A percentile compares a stretch with the other conserved stretches of the same genome.
phyloP scores from a whole-genome alignment of 768 basidiomycete species.

The Gautieria morchelliformis region DNA sequence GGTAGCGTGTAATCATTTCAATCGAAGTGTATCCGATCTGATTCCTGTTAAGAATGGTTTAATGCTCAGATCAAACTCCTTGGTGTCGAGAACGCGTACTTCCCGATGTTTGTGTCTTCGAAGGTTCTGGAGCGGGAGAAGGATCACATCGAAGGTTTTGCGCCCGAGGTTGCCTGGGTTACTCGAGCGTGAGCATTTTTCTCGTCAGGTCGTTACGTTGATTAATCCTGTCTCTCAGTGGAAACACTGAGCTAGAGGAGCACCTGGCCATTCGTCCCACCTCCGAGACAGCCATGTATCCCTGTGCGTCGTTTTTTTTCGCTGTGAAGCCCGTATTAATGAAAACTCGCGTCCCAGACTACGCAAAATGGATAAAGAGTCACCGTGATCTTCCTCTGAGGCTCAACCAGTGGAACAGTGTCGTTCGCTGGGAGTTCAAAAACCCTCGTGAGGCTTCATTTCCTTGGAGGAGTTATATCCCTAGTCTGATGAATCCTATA shows the following conservation, averaged over 20 bases:
- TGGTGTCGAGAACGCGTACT: conserved; percentile 95
- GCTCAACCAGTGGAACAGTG: conserved; percentile 98
- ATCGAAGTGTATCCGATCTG: not conserved
- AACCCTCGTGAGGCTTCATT: conserved; percentile 65
- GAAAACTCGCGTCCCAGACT: conserved; percentile 43
- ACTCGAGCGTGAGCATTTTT: conserved; percentile 72
- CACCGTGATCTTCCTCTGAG: conserved; percentile 96
- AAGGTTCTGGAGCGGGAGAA: conserved; percentile 95
- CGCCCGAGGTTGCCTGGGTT: conserved; percentile 99
- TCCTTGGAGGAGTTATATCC: not conserved
- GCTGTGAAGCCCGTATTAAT: not conserved
- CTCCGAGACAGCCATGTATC: conserved; percentile 99
- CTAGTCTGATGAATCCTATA: conserved; percentile 18
- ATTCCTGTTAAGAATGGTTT: conserved; percentile 68
- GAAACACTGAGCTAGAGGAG: conserved; percentile 88
- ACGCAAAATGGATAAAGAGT: conserved; percentile 97
- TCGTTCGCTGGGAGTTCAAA: conserved; percentile 99
- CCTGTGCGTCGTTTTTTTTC: conserved; percentile 47
- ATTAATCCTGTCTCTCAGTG: conserved; percentile 36
- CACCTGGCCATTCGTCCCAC: conserved; percentile 97
- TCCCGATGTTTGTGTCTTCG: conserved; percentile 95
- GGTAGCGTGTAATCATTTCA: conserved; percentile 32
- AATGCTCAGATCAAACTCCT: conserved; percentile 85
- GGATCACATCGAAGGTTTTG: conserved; percentile 98
- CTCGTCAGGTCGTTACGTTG: not conserved